Base-by-base conservation (phyloP, 2,329 filamentous ascomycete species). In the Penicillium brasilianum region DNA sequence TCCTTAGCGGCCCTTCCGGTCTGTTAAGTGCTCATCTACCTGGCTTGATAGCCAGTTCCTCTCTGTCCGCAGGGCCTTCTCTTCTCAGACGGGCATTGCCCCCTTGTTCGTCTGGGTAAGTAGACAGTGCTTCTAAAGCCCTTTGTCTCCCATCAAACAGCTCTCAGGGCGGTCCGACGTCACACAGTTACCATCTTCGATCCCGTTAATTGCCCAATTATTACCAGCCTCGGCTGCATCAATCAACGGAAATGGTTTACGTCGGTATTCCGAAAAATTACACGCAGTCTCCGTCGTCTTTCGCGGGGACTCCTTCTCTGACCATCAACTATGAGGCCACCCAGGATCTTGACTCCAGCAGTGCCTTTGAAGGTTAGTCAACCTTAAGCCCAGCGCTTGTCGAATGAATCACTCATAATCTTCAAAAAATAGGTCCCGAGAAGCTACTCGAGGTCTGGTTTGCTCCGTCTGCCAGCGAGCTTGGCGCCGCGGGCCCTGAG, bases 381-480 rank as follows among this genome's bases (percentile, higher is more conserved):
- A 30, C 25, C 1, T n/a, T 5, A 41, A 2, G 6, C 13, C 6
- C 6, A 13, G 25, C 16, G 18, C 32, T 4, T 20, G 20, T 58
- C 66, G n/a, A 32, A 20, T 25, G 22, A 14, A 58, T 44, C 52
- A 28, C 65, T 74, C 51, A 78, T 74, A 69, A 67, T 51, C 53
- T 3, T 53, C n/a, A n/a, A n/a, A n/a, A 16, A 55, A 34, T 62
- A 90, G 90, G 94, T 61, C 95, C 95, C 48, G 95, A 99, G 83
- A 99, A 99, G 84, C 86, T 99, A 58, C 86, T 99, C 72, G 95
- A 99, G 83, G 94, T 99, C 74, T 99, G 95, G 95, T 98, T 99
- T 77, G 90, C 91, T 60, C 88, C 93, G 25, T 91, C 90, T 71
- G 85, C 93, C 54, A 83, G 87, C 66, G 84, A 88, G 62, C 84